Percentiles rank a stretch among this genome's conserved stretches.
These are phyloP conservation scores for carrot (Daucus carota) DNA, from an alignment of 129 eudicot species.

Conservation along the genomic window DH1_v3.0 NC_030385.2:41328501-41329000, in stretches of 20 bases:
- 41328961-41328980: neutral
- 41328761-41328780: neutral
- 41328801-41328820: slow-evolving; percentile 68
- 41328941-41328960: neutral
- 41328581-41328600: neutral
- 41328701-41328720: neutral
- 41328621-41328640: neutral
- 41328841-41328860: slow-evolving; percentile 56
- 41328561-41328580: neutral
- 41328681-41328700: neutral
- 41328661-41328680: neutral
- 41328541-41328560: neutral
- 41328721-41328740: slow-evolving; percentile 1
- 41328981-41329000: neutral
- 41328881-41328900: slow-evolving; percentile 33
- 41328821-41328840: slow-evolving; percentile 89
- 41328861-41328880: slow-evolving; percentile 31
- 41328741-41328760: slow-evolving; percentile 25
- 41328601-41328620: neutral
- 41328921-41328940: slow-evolving; percentile 29
- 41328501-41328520: too few relatives aligned
- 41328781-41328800: slow-evolving; percentile 34
- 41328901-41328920: slow-evolving; percentile 39
- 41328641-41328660: neutral
- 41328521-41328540: neutral